phyloP scores from a whole-genome alignment of 2,329 filamentous ascomycete genomes.

The Graphilbum sp. region DNA sequence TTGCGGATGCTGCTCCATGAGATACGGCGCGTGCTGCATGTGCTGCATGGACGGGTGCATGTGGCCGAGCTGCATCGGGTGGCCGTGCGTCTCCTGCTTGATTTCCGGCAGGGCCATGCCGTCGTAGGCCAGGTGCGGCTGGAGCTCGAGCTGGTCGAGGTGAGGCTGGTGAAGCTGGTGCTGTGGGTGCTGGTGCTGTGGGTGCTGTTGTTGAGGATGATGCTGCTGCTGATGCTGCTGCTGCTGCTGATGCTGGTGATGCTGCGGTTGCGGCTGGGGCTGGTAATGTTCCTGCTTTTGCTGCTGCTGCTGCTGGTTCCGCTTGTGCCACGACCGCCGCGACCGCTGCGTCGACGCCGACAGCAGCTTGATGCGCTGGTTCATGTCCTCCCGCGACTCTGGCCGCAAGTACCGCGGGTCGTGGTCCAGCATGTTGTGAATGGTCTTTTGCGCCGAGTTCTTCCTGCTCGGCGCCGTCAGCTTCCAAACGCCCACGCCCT shows the following conservation, averaged over 20 bases:
- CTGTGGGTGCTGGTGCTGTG: background rate
- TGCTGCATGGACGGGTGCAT: background rate
- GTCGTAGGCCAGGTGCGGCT: background rate
- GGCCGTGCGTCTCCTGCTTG: too few relatives aligned
- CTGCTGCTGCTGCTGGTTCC: background rate
- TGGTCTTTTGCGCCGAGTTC: constrained; percentile 42
- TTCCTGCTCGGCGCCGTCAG: too few relatives aligned
- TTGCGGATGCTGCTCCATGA: background rate
- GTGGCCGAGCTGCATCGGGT: too few relatives aligned
- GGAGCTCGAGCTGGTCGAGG: background rate
- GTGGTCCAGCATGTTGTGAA: constrained; percentile 38
- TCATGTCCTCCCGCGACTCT: constrained; percentile 32
- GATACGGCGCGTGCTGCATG: background rate
- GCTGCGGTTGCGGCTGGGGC: constrained; percentile 1
- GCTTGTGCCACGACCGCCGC: constrained; percentile 7
- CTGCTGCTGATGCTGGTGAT: background rate
- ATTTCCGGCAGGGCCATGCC: too few relatives aligned
- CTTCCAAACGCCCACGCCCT: too few relatives aligned
- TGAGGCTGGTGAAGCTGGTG: background rate
- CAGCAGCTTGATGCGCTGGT: constrained; percentile 29
- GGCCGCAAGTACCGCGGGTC: constrained; percentile 42
- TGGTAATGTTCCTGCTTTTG: background rate
- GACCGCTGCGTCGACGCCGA: constrained; percentile 21
- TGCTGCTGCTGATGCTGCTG: constrained; percentile 1
- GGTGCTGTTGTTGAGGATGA: background rate